A percentile compares a stretch with the other conserved stretches of the same genome.
Evolutionary conservation across 78 protist genomes (phyloP).

Genomic region (Dictyostelium citrinum): DNA sequence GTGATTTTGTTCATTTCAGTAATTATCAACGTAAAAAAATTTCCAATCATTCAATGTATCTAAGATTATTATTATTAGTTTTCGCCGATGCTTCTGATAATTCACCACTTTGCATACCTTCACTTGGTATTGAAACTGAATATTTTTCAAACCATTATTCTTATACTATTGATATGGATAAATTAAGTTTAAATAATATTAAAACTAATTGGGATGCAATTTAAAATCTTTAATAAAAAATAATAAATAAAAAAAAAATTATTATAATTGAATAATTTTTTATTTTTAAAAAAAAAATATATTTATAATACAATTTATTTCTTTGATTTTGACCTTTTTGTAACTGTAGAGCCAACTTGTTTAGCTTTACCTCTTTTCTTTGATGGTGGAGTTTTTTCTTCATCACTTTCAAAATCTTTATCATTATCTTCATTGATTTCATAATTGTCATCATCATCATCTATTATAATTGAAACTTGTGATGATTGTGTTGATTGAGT

Average conservation of each 20-base stretch:
- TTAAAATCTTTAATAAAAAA: not conserved
- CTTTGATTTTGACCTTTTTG: not conserved
- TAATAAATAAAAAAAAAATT: not conserved
- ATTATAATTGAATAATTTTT: not conserved
- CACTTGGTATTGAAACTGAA: not conserved
- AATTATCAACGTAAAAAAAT: not conserved
- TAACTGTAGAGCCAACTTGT: not conserved
- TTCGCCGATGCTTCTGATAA: not conserved
- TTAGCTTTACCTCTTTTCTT: constrained; percentile 8
- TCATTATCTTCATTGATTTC: not conserved
- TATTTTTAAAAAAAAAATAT: too few relatives aligned
- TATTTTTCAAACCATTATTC: not conserved
- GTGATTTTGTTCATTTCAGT: not conserved
- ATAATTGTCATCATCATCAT: not conserved
- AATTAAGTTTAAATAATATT: not conserved
- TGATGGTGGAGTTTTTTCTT: not conserved
- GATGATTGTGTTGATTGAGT: not conserved
- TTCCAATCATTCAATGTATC: not conserved
- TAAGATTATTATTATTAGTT: not conserved
- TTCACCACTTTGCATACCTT: not conserved
- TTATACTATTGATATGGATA: not conserved
- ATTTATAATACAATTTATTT: not conserved
- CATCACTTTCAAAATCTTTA: not conserved
- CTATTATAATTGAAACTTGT: not conserved
- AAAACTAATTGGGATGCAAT: not conserved